These are phyloP conservation scores for Eucalyptus shirleyi DNA, from an alignment of 345 rosid genomes.

Conservation along the genomic window DNA sequence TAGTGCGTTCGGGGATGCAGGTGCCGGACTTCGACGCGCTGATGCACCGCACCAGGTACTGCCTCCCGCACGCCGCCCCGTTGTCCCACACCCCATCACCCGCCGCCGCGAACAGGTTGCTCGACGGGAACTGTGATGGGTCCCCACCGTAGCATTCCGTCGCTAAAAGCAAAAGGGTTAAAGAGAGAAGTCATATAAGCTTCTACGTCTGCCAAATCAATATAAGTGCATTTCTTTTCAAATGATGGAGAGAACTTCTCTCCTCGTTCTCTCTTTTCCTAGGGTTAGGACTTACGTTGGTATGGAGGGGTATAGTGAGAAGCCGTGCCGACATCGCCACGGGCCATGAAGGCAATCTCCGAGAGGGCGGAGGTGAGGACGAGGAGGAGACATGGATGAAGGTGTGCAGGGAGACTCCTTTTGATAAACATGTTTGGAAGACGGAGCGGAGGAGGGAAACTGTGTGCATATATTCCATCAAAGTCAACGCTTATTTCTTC, in stretches of 20 bases:
- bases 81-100: slow-evolving; percentile 70
- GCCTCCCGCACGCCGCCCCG: slow-evolving; percentile 55
- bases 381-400: neutral
- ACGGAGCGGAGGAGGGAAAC: neutral
- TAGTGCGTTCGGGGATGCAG: slow-evolving; percentile 17
- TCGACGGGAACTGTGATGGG: slow-evolving; percentile 37
- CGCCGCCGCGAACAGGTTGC: slow-evolving; percentile 51
- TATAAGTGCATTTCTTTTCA: neutral
- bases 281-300: slow-evolving; percentile 21
- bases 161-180: slow-evolving; percentile 4
- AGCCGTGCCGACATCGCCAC: slow-evolving; percentile 39
- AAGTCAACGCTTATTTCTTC: neutral
- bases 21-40: slow-evolving; percentile 21
- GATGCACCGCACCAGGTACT: slow-evolving; percentile 46
- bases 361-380: neutral
- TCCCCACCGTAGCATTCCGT: slow-evolving; percentile 27
- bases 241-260: neutral
- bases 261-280: neutral
- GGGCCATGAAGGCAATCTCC: neutral
- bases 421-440: neutral
- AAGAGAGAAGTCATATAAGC: neutral
- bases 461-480: neutral
- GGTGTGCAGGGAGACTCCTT: neutral
- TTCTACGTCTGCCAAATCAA: neutral
- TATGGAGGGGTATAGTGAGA: slow-evolving; percentile 31